Conservation (phyloP, 2,329 filamentous ascomycete species). For the Leptographium galeiforme region DNA sequence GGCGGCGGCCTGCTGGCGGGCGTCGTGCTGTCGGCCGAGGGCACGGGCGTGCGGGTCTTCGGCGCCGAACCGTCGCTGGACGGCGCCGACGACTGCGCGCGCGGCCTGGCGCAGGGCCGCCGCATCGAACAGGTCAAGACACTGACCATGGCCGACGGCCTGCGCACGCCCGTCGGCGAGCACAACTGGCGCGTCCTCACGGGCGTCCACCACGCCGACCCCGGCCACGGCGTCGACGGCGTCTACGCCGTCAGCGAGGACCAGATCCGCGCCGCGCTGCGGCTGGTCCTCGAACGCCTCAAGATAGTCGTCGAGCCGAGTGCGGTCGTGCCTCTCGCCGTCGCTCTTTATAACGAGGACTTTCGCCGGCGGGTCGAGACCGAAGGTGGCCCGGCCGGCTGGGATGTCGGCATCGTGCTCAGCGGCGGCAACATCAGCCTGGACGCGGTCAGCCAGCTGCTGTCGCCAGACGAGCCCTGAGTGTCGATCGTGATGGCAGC, state of each 20-base stretch:
- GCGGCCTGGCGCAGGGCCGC: conserved; percentile 51
- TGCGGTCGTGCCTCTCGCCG: conserved; percentile 71
- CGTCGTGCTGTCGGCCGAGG: conserved; percentile 61
- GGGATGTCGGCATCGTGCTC: conserved; percentile 52
- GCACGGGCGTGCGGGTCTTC: conserved; percentile 64
- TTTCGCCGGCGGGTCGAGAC: conserved; percentile 58
- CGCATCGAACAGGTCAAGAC: conserved; percentile 57
- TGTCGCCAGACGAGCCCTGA: conserved; percentile 15
- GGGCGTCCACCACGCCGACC: conserved; percentile 1
- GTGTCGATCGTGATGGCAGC: background rate
- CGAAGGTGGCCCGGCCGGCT: conserved; percentile 59
- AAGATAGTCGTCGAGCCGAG: conserved; percentile 88
- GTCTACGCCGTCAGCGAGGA: conserved; percentile 67
- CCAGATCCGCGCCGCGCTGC: conserved; percentile 66
- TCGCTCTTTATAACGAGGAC: conserved; percentile 72
- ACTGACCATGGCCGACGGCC: conserved; percentile 76
- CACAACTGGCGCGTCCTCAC: conserved; percentile 69
- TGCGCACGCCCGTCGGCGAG: conserved; percentile 68
- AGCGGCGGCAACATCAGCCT: conserved; percentile 47
- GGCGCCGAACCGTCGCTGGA: conserved; percentile 74
- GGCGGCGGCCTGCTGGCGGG: conserved; percentile 83
- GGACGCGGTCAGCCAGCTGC: conserved; percentile 38
- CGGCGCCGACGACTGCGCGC: conserved; percentile 69
- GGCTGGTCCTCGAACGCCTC: conserved; percentile 70
- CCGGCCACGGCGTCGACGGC: conserved; percentile 48